These are phyloP conservation scores for Coemansia umbellata DNA, from an alignment of 192 early-diverging fungal species.

Conservation along the genomic window DNA sequence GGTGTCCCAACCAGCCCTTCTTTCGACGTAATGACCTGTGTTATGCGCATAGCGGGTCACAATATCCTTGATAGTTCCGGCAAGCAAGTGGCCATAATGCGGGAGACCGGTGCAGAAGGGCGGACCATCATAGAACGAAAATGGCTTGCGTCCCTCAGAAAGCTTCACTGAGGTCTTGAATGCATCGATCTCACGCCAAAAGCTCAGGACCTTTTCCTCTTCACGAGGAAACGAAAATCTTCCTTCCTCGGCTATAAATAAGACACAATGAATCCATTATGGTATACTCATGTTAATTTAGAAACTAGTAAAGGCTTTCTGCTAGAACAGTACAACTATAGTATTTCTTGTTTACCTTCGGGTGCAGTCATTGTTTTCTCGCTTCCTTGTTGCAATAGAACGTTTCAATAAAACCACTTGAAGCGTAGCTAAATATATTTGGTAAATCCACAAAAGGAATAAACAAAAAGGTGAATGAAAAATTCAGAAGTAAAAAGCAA, in stretches of 20 bases:
- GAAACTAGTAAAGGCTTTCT: too few relatives aligned
- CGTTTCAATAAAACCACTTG: too few relatives aligned
- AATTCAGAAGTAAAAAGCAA: too few relatives aligned
- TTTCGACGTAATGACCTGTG: conserved; percentile 96
- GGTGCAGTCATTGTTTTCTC: conserved; percentile 11
- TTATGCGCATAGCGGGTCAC: conserved; percentile 94
- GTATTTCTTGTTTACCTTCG: conserved; percentile 5
- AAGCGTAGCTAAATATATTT: too few relatives aligned
- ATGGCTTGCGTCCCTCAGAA: conserved; percentile 81
- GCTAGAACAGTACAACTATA: neutral
- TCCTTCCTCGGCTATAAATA: conserved; percentile 10
- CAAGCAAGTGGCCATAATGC: conserved; percentile 97
- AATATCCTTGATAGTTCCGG: conserved; percentile 99
- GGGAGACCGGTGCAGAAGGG: conserved; percentile 98
- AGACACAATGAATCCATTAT: too few relatives aligned
- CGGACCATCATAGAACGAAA: conserved; percentile 96
- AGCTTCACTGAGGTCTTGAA: conserved; percentile 88
- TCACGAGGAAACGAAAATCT: conserved; percentile 87
- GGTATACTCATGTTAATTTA: too few relatives aligned
- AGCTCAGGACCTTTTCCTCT: conserved; percentile 88
- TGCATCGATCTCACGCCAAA: conserved; percentile 98
- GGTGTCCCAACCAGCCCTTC: conserved; percentile 94
- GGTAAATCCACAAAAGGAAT: too few relatives aligned
- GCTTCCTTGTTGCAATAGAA: too few relatives aligned
- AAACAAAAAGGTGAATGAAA: too few relatives aligned